Evolutionary conservation across 306 rosid genomes (phyloP), one percentile per base, ranked within the genome.

Genomic region (Vigna angularis): DNA sequence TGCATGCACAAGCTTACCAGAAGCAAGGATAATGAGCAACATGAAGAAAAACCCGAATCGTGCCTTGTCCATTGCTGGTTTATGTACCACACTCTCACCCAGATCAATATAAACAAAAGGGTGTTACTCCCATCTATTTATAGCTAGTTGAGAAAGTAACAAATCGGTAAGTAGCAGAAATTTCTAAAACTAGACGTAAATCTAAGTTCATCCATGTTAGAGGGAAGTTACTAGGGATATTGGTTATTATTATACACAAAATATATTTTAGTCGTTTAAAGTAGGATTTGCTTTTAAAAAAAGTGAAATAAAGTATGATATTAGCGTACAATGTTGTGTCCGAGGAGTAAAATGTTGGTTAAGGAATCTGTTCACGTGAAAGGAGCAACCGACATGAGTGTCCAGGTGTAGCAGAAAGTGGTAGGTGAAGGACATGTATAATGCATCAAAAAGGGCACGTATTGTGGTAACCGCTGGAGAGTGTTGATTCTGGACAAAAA

Each of bases 21-120:
- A 87, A 68, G 87, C 79, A 72, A 86, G 32, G 70, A 89, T 59
- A 56, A 85, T 12, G 2, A 89, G 14, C 58, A 85, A 38, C 26
- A 87, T 12, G 77, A 83, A 79, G 58, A 83, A 55, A 61, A 85
- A 4, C 67, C 83, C 86, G 52, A 83, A 74, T 36, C 84, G 66
- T 79, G 82, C 62, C 70, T 66, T 86, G 13, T 71, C 87, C 90
- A 85, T 77, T 7, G 68, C 14, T 62, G n/a, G 12, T 70, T 76
- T 53, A 13, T 15, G 5, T 30, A 4, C 34, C 34, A 30, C 47
- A 70, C 18, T 17, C 42, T 57, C 40, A 9, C 64, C 40, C 16
- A 57, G 55, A 1, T 65, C 66, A 15, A 47, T 40, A 51, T 26
- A 16, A 40, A 63, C 55, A 47, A 58, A 59, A 30, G 26, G 26